Evolutionary conservation across 768 basidiomycete genomes (phyloP), one percentile per base, ranked within the genome.

Genomic region (Amanita pseudoporphyria): DNA sequence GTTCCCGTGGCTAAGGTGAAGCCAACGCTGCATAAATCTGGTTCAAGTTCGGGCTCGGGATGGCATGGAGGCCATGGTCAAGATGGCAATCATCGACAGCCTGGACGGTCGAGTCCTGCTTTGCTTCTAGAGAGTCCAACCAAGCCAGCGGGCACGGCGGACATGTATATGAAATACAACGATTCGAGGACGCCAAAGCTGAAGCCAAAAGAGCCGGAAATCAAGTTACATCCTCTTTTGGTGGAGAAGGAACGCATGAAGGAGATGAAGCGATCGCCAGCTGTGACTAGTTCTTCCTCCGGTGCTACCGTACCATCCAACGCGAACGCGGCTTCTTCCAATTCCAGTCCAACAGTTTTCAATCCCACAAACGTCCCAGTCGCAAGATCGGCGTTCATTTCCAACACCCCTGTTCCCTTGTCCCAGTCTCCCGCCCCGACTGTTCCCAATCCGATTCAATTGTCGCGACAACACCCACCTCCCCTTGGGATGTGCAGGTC

Each of bases 181-280:
- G 37, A 24, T 28, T 16, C 37, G n/a, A 21, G 21, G 33, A 9
- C 14, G n/a, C 14, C 43, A 30, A 28, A 28, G 26, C 10, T 19
- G 7, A 28, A 26, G 33, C 14, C 38, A 13, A 18, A 33, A 40
- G 22, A 49, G 12, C 33, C 47, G 14, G 30, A 41, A 31, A 26
- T 41, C 28, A 38, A 48, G 13, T 12, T 49, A 9, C 47, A 49
- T 19, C 47, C 47, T 21, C 47, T 49, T 10, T 24, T 49, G 47
- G 10, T 30, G 38, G 31, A 49, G 30, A 49, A 49, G n/a, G 5
- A 49, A 24, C 38, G 21, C 14, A 9, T 18, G 38, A 49, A 49
- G 26, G 47, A 49, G 38, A 14, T 21, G 14, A 40, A 41, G 47
- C 37, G 37, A 7, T n/a, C 26, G 12, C 47, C 40, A 19, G 30